Conservation (phyloP, 192 early-diverging fungal species). For the Coemansia sp. region DNA sequence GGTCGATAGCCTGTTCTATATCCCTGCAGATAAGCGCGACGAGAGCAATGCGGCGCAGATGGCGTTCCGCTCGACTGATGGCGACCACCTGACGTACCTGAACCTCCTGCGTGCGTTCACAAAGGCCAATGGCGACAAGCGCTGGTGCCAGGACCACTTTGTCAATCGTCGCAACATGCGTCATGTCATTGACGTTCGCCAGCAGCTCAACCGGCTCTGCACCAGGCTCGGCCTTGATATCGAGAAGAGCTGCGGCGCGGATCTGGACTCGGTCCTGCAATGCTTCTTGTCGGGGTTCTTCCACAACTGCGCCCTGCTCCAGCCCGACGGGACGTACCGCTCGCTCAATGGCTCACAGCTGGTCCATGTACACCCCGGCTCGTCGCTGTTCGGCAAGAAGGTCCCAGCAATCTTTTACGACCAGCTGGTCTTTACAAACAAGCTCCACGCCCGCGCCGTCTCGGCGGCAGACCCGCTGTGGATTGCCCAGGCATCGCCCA, state of each 20-base stretch:
- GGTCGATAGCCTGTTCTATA: slow-evolving; percentile 84
- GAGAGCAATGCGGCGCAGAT: slow-evolving; percentile 71
- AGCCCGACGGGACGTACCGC: slow-evolving; percentile 81
- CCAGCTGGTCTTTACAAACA: slow-evolving; percentile 86
- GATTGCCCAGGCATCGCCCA: slow-evolving; percentile 73
- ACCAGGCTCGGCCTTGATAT: slow-evolving; percentile 62
- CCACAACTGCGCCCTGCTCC: slow-evolving; percentile 77
- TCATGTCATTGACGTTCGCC: slow-evolving; percentile 80
- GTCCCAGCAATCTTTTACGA: slow-evolving; percentile 78
- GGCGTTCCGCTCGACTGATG: slow-evolving; percentile 77
- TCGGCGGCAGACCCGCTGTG: slow-evolving; percentile 76
- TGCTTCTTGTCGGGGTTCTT: slow-evolving; percentile 89
- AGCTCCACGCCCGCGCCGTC: slow-evolving; percentile 81
- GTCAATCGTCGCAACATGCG: slow-evolving; percentile 81
- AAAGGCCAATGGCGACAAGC: slow-evolving; percentile 67
- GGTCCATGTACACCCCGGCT: slow-evolving; percentile 85
- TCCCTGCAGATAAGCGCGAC: slow-evolving; percentile 84
- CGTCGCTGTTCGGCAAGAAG: slow-evolving; percentile 76
- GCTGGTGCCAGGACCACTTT: slow-evolving; percentile 92
- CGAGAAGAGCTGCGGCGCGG: slow-evolving; percentile 58
- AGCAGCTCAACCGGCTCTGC: slow-evolving; percentile 79
- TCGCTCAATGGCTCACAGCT: slow-evolving; percentile 55
- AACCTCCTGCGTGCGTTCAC: slow-evolving; percentile 77
- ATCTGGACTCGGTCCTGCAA: slow-evolving; percentile 70
- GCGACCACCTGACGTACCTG: slow-evolving; percentile 89